Base-by-base conservation (phyloP, 768 basidiomycete genomes). In the Xerocomellus amylosporus region DNA sequence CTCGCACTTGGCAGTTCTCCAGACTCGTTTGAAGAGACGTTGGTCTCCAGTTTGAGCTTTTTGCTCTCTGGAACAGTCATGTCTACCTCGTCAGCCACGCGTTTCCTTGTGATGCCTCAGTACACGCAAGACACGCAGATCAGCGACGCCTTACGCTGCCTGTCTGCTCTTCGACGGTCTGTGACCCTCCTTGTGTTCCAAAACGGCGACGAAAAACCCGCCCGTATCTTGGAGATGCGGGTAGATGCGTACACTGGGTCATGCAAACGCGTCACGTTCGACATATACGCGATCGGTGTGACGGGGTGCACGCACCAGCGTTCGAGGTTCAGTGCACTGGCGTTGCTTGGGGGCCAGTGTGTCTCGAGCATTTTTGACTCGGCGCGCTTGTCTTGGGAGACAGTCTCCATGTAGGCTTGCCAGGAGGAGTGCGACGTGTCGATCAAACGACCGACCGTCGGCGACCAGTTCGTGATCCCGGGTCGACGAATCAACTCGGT, bases 171-270 rank as follows among this genome's bases (percentile, higher is more conserved):
- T 34, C 4, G 46, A 28, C 7, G 40, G 28, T 2, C 59, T 53
- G 31, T 54, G 45, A 10, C 26, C 54, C 15, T 60, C 55, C 49
- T 74, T 81, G 64, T 78, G 82, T 65, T 88, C 80, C 34, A 98
- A 70, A 0, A 97, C 88, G 12, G 93, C 93, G n/a, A 99, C 85
- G 66, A 97, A 99, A 74, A 99, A 99, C 0, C 94, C 97, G 3
- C 97, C 97, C 0, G 94, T 92, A 65, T 99, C 90, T 71, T 98
- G 97, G 9, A 97, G 74, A 68, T 98, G 95, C 2, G 97, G 95
- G 66, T 96, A 90, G 58, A 98, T 83, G 37, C 97, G 82, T 70
- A 98, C 73, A 61, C 94, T 97, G 34, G 20, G 14, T 36, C 17
- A 51, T 10, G 47, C 14, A 40, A 28, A 38, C 38, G 33, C 17